Conservation (phyloP, 176 grass and related monocot genomes). For the Musa acuminata region DNA sequence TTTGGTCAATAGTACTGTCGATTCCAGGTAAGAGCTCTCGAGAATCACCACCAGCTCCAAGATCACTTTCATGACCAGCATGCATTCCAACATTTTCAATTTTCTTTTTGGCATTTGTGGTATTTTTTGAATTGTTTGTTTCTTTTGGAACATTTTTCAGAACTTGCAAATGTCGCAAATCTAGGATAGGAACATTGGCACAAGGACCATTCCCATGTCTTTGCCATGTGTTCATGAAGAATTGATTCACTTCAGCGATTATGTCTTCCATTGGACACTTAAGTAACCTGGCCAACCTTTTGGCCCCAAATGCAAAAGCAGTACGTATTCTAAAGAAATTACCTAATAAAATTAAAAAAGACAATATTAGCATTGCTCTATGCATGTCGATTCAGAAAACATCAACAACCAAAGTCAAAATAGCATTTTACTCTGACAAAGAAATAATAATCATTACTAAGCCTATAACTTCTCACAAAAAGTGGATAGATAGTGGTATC, state of each 20-base stretch:
- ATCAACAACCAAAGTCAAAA: not conserved
- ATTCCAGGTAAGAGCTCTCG: conserved; percentile 27
- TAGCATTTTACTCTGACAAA: not conserved
- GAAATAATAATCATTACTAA: not conserved
- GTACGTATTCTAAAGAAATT: conserved; percentile 97
- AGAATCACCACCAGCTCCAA: conserved; percentile 31
- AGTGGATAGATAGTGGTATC: not conserved
- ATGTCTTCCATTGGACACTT: conserved; percentile 68
- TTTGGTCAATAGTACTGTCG: conserved; percentile 27
- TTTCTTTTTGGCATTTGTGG: conserved; percentile 28
- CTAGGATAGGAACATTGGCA: conserved; percentile 41
- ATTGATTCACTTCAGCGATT: conserved; percentile 56
- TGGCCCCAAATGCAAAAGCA: conserved; percentile 79
- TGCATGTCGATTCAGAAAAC: not conserved
- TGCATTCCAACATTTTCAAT: conserved; percentile 30
- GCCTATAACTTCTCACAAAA: not conserved
- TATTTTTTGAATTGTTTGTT: conserved; percentile 32
- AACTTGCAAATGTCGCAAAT: conserved; percentile 23
- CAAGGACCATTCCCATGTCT: conserved; percentile 56
- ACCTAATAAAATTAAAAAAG: conserved; percentile 34
- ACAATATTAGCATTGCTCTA: conserved; percentile 1
- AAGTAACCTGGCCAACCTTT: conserved; percentile 58
- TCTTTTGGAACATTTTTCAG: conserved; percentile 31
- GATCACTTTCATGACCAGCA: conserved; percentile 26
- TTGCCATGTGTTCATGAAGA: conserved; percentile 77